Conservation (phyloP, 1,284 basidiomycete species). For the Boletellus deceptivus region DNA sequence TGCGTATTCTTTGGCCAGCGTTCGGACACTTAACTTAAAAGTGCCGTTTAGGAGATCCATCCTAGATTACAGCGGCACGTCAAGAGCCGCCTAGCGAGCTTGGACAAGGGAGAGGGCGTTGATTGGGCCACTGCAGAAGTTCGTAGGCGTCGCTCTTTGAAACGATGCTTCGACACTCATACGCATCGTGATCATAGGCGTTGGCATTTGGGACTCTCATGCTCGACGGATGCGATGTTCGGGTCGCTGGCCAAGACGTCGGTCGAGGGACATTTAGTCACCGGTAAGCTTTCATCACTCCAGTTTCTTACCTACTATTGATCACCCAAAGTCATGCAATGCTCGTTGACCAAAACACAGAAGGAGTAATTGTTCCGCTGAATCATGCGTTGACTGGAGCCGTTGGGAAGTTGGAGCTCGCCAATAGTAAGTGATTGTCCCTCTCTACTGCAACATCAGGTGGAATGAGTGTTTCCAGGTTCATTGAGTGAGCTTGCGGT, state of each 20-base stretch:
- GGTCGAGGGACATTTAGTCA: constrained; percentile 90
- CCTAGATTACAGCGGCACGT: constrained; percentile 77
- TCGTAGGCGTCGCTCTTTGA: constrained; percentile 4
- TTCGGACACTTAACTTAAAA: neutral
- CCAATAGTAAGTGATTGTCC: constrained; percentile 63
- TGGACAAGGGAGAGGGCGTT: constrained; percentile 69
- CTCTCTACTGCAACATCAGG: neutral
- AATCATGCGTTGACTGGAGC: constrained; percentile 60
- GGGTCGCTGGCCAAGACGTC: constrained; percentile 89
- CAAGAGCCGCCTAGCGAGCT: constrained; percentile 67
- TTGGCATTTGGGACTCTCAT: constrained; percentile 84
- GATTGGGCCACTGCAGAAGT: constrained; percentile 90
- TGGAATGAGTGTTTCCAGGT: constrained; percentile 42
- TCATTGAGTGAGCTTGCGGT: constrained; percentile 86
- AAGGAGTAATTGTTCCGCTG: constrained; percentile 74
- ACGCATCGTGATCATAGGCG: constrained; percentile 43
- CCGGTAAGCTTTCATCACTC: constrained; percentile 41
- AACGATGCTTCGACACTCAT: neutral
- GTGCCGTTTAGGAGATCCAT: constrained; percentile 63
- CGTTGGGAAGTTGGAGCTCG: constrained; percentile 74
- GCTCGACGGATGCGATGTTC: constrained; percentile 74
- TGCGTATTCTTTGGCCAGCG: constrained; percentile 38
- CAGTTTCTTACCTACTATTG: neutral
- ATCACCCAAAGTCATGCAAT: constrained; percentile 67
- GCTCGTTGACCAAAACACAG: constrained; percentile 83